These are phyloP conservation scores for Hypoxylon intermedium DNA, from an alignment of 495 filamentous ascomycete species.

Conservation along the genomic window DNA sequence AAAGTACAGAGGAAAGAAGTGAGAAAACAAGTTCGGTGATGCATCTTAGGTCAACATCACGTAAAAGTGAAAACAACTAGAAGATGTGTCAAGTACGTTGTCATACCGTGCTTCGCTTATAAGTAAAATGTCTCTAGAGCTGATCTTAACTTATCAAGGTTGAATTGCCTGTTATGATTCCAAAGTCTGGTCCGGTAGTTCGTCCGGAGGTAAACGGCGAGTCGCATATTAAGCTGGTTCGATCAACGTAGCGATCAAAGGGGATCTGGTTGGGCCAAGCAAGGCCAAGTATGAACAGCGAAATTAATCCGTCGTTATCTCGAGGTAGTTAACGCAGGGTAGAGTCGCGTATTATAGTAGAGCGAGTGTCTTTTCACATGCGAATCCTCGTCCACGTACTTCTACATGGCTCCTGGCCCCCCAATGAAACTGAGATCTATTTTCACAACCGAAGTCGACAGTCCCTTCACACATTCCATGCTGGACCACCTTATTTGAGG, in stretches of 20 bases:
- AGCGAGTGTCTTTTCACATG: neutral
- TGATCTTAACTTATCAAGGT: conserved; percentile 21
- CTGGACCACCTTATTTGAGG: conserved; percentile 6
- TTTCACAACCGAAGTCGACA: conserved; percentile 11
- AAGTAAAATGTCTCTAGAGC: conserved; percentile 5
- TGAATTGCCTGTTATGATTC: neutral
- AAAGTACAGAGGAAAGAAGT: neutral
- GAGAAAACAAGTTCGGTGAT: conserved; percentile 3
- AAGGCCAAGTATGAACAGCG: conserved; percentile 13
- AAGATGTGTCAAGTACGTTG: neutral
- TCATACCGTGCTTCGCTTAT: neutral
- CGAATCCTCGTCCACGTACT: conserved; percentile 3
- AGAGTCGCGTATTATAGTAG: conserved; percentile 1
- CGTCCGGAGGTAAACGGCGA: conserved; percentile 9
- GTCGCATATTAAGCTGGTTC: conserved; percentile 10
- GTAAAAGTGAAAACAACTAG: neutral
- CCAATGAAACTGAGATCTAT: conserved; percentile 5
- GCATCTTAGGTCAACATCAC: conserved; percentile 20
- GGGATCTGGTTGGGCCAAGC: neutral
- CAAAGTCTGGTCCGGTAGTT: conserved; percentile 10
- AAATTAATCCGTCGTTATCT: neutral
- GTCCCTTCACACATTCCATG: neutral
- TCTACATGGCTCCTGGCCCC: neutral
- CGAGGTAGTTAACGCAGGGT: neutral
- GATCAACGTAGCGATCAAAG: conserved; percentile 3